Conservation (phyloP, 768 basidiomycete genomes). For the Tubosaeta sp. region DNA sequence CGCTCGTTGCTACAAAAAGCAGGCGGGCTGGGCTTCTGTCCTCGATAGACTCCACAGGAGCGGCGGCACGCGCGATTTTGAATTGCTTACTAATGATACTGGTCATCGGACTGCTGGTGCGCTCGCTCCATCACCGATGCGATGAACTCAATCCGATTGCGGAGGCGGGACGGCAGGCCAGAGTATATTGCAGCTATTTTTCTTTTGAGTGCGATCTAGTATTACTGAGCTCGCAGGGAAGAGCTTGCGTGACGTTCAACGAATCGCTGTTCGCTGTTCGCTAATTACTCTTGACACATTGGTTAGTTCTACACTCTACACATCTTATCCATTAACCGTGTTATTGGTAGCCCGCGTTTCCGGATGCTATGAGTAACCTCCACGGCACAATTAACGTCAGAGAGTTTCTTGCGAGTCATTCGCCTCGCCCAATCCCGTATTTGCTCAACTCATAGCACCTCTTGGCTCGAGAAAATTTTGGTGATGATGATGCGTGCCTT, state of each 20-base stretch:
- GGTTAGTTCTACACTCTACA: conserved; percentile 16
- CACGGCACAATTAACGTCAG: conserved; percentile 53
- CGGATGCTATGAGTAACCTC: conserved; percentile 44
- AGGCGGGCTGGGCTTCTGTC: conserved; percentile 87
- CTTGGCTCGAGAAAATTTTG: conserved; percentile 60
- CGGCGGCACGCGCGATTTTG: conserved; percentile 83
- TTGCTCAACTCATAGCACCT: conserved; percentile 4
- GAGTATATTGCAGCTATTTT: conserved; percentile 10
- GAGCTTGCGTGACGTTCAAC: too few species aligned
- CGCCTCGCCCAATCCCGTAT: neutral
- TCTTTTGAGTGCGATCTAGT: conserved; percentile 9
- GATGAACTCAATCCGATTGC: neutral
- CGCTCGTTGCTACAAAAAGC: conserved; percentile 95
- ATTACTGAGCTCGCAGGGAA: conserved; percentile 16
- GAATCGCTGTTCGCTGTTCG: conserved; percentile 25
- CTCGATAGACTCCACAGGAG: conserved; percentile 84
- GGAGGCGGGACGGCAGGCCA: too few species aligned
- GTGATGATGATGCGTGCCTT: conserved; percentile 55
- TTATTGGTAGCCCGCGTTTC: conserved; percentile 40
- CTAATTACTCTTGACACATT: conserved; percentile 25
- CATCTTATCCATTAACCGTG: neutral
- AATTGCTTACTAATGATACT: conserved; percentile 81
- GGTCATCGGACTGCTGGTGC: conserved; percentile 94
- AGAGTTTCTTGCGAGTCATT: conserved; percentile 47
- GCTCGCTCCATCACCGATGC: too few species aligned